These are phyloP conservation scores for Stenocarpella maydis DNA, from an alignment of 2,329 filamentous ascomycete species.

Conservation along the genomic window DNA sequence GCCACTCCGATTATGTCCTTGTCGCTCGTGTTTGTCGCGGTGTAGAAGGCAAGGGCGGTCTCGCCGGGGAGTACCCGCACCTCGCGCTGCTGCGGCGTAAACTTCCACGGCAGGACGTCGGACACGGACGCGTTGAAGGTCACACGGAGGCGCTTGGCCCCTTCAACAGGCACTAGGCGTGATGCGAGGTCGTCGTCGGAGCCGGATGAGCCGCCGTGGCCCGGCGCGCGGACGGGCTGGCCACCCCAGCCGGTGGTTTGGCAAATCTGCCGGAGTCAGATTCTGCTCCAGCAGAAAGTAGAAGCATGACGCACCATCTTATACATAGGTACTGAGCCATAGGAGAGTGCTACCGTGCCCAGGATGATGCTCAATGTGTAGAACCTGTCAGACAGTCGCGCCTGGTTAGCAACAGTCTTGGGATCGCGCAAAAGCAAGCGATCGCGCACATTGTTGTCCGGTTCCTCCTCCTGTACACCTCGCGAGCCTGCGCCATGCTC, in stretches of 20 bases:
- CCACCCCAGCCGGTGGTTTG: slow-evolving; percentile 91
- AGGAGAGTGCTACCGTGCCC: slow-evolving; percentile 80
- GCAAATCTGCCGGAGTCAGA: slow-evolving; percentile 67
- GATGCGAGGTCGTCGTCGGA: slow-evolving; percentile 71
- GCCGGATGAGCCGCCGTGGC: slow-evolving; percentile 63
- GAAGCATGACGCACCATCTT: slow-evolving; percentile 72
- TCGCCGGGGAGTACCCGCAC: slow-evolving; percentile 95
- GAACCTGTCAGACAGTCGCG: slow-evolving; percentile 56
- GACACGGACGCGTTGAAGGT: slow-evolving; percentile 97
- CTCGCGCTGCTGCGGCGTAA: slow-evolving; percentile 94
- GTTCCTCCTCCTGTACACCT: slow-evolving; percentile 73
- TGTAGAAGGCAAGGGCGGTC: slow-evolving; percentile 97
- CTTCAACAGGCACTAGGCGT: slow-evolving; percentile 81
- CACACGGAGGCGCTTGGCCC: slow-evolving; percentile 86
- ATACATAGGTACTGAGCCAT: slow-evolving; percentile 86
- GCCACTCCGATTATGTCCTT: slow-evolving; percentile 97
- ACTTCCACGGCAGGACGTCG: slow-evolving; percentile 96
- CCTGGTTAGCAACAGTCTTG: slow-evolving; percentile 37
- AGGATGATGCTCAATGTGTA: slow-evolving; percentile 81
- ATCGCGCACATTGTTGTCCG: slow-evolving; percentile 66
- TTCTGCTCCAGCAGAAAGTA: background rate
- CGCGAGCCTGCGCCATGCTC: slow-evolving; percentile 70
- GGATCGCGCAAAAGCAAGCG: slow-evolving; percentile 42
- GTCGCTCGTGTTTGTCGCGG: slow-evolving; percentile 88
- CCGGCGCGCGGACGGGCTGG: slow-evolving; percentile 84